These are phyloP conservation scores for Ramularia endophylla DNA, from an alignment of 2,329 filamentous ascomycete genomes.

Conservation along the genomic window DNA sequence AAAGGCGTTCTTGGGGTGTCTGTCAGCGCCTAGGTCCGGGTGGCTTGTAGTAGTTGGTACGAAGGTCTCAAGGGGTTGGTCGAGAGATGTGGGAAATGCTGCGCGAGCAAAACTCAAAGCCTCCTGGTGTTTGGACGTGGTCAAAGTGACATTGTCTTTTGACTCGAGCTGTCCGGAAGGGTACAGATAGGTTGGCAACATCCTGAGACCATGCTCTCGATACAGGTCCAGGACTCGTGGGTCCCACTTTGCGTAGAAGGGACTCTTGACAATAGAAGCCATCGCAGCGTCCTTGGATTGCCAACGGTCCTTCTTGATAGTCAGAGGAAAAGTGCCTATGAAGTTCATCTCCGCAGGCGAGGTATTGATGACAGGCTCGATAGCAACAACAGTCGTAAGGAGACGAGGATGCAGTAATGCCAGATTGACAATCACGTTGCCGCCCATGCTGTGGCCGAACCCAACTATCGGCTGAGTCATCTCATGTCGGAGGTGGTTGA, in stretches of 20 bases:
- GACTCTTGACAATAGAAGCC: conserved; percentile 56
- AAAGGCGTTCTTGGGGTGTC: too few species aligned
- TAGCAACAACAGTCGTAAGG: conserved; percentile 40
- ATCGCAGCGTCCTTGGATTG: conserved; percentile 63
- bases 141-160: too few species aligned
- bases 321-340: conserved; percentile 53
- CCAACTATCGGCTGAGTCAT: conserved; percentile 76
- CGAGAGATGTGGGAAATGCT: too few species aligned
- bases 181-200: too few species aligned
- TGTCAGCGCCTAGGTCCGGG: too few species aligned
- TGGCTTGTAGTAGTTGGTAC: too few species aligned
- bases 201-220: conserved; percentile 64
- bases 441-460: conserved; percentile 85
- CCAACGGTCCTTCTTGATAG: conserved; percentile 70
- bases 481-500: conserved; percentile 69
- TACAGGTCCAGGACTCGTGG: conserved; percentile 65
- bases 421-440: conserved; percentile 62
- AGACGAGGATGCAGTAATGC: conserved; percentile 71
- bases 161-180: too few species aligned
- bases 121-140: too few species aligned
- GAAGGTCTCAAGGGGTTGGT: too few species aligned
- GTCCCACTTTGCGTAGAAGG: conserved; percentile 79
- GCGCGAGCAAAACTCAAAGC: too few species aligned
- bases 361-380: conserved; percentile 77
- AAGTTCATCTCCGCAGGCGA: conserved; percentile 23